phyloP scores from a whole-genome alignment of 352 stramenopile genomes.

The Globisporangium spinosum region DNA sequence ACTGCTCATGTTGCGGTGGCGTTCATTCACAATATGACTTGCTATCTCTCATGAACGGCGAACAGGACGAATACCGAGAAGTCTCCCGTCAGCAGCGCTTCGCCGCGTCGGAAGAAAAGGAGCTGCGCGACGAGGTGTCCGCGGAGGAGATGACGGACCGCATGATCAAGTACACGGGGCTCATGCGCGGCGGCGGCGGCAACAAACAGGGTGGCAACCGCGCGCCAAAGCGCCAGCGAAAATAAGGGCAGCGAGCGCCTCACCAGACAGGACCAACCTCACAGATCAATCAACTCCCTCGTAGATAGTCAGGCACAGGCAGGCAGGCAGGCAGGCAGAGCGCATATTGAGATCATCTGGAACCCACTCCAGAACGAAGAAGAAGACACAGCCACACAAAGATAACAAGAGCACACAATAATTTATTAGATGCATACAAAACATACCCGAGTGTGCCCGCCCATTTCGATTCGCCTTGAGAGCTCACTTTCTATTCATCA shows the following conservation, averaged over 20 bases:
- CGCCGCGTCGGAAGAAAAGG: slow-evolving; percentile 60
- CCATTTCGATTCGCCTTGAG: no score
- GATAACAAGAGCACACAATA: slow-evolving; percentile 19
- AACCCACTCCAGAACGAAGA: not conserved
- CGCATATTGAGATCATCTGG: not conserved
- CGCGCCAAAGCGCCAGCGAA: slow-evolving; percentile 56
- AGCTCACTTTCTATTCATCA: slow-evolving; percentile 21
- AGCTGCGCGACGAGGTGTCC: slow-evolving; percentile 75
- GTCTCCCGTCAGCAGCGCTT: slow-evolving; percentile 52
- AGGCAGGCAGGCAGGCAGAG: not conserved
- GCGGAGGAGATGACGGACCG: slow-evolving; percentile 77
- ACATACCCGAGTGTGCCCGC: not conserved
- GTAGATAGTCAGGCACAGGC: not conserved
- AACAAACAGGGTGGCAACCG: slow-evolving; percentile 19
- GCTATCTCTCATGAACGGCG: not conserved
- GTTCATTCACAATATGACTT: not conserved
- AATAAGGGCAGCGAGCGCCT: slow-evolving; percentile 23
- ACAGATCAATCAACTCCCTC: slow-evolving; percentile 1
- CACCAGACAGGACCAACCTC: not conserved
- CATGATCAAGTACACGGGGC: slow-evolving; percentile 84
- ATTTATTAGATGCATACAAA: slow-evolving; percentile 25
- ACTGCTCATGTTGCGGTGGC: not conserved
- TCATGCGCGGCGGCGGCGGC: slow-evolving; percentile 32
- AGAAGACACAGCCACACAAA: slow-evolving; percentile 4
- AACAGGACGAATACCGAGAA: slow-evolving; percentile 70